Base-by-base conservation (phyloP, 2,329 filamentous ascomycete genomes). In the Pseudovirgaria hyperparasitica region DNA sequence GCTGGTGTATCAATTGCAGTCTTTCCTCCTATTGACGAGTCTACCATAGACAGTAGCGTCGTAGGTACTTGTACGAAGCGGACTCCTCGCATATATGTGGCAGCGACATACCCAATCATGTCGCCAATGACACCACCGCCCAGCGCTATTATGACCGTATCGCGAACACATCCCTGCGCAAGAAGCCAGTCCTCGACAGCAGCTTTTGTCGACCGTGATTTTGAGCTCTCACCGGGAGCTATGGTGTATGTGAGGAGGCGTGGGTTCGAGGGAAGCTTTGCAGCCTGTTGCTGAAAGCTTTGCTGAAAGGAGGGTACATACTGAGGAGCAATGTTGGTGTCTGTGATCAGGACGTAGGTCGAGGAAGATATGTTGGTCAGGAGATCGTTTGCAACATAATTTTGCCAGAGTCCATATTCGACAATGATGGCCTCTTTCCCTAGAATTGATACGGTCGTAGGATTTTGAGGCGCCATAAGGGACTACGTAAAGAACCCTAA, bases 161-260 rank as follows among this genome's bases (percentile, higher is more conserved):
- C 90, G 41, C 90, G 70, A 15, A 86, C 92, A 60, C 90, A 98
- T 76, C 78, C 76, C 44, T 93, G 74, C 40, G 75, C 72, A 32
- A 96, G 66, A 72, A 98, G 78, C 90, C 90, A 98, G 56, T 98
- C 90, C 55, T 98, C 90, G 28, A 98, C 86, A 43, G 87, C 80
- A 23, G 80, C 86, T 58, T 96, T 96, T 27, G 86, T 94, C 52
- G 85, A 77, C 37, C 90, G 73, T 40, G 82, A 82, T 58, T 98
- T 98, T 28, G 86, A 93, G 33, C 75, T 82, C 61, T 98, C 90
- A 33, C 90, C 90, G 0, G 90, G 90, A 2, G 85, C 76, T 33
- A 93, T 85, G 41, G 92, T 84, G 35, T 93, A 90, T 25, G 80
- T 80, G 36, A 98, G 71, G 16, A 98, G 71, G 22, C 86, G 76